Base-by-base conservation (phyloP, 176 grass and related monocot species). In the Raddia distichophylla region DNA sequence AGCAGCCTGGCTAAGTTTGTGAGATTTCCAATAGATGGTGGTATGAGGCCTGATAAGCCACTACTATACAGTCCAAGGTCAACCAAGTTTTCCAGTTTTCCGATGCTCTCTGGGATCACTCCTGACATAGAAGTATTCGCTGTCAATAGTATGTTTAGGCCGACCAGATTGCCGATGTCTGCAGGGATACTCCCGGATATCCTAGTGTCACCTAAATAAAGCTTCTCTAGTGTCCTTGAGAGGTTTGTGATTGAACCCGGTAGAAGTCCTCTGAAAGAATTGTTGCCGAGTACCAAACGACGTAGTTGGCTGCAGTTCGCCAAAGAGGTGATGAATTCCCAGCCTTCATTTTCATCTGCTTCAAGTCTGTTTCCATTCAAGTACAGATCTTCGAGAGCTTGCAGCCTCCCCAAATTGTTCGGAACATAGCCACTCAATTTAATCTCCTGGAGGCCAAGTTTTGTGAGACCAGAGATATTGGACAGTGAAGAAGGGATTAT, bases 311-410 rank as follows among this genome's bases (percentile, higher is more conserved):
- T 82, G 58, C 80, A 53, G 62, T 84, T 84, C 18, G 20, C 51
- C 20, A 76, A 10, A 43, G 82, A 76, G 35, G 18, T 20, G 51
- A 84, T 16, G 40, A 84, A 84, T 59, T 84, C 82, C 82, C 82
- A 84, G 3, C 82, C 51, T 2, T 76, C 37, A 3, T 48, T 76
- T 52, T 68, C 8, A 15, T 58, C 35, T 19, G 22, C 82, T 59
- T 84, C 82, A 35, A 76, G 52, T 0, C 2, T 34, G 7, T 58
- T 84, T 0, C 0, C 0, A 35, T 0, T 0, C 37, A 74, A 16
- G 12, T 18, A 1, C 18, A 83, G 47, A 0, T 2, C 0, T 12
- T 65, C 6, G 27, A 74, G 80, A 65, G 80, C 34, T 83, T 27
- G 34, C 5, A 55, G 1, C 14, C 59, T 83, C n/a, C 80, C 60